Evolutionary conservation across 345 rosid species (phyloP).

Genomic region (Capsella bursapastoris): DNA sequence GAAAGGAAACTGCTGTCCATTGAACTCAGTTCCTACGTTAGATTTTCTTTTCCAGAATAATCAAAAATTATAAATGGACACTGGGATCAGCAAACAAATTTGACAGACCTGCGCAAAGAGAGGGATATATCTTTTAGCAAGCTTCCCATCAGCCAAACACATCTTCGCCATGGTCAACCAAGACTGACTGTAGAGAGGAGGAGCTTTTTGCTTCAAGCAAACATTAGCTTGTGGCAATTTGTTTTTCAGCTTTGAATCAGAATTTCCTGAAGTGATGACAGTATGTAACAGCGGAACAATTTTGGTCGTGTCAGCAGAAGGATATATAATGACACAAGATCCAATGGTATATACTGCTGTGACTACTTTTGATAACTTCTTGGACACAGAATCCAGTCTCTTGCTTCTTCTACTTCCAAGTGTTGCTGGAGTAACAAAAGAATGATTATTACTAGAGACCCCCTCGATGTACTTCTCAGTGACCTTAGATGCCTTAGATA

Average conservation of each 20-base stretch:
- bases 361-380: constrained; percentile 58
- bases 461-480: constrained; percentile 66
- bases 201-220: constrained; percentile 68
- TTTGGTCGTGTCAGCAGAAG: constrained; percentile 67
- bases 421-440: constrained; percentile 71
- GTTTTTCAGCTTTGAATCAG: constrained; percentile 61
- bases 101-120: constrained; percentile 81
- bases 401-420: constrained; percentile 58
- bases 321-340: constrained; percentile 72
- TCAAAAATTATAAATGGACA: not conserved
- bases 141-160: constrained; percentile 85
- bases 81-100: constrained; percentile 16
- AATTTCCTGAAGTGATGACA: constrained; percentile 75
- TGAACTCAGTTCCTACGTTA: not conserved
- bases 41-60: not conserved
- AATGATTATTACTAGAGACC: constrained; percentile 46
- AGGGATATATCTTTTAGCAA: constrained; percentile 86
- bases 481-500: constrained; percentile 64
- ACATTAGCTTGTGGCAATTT: constrained; percentile 58
- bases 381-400: constrained; percentile 46
- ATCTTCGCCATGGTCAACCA: constrained; percentile 96
- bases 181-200: constrained; percentile 75
- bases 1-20: constrained; percentile 7
- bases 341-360: constrained; percentile 80
- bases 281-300: constrained; percentile 71